Evolutionary conservation across 2,329 filamentous ascomycete genomes (phyloP).

Genomic region (Lecanicillium sp.): DNA sequence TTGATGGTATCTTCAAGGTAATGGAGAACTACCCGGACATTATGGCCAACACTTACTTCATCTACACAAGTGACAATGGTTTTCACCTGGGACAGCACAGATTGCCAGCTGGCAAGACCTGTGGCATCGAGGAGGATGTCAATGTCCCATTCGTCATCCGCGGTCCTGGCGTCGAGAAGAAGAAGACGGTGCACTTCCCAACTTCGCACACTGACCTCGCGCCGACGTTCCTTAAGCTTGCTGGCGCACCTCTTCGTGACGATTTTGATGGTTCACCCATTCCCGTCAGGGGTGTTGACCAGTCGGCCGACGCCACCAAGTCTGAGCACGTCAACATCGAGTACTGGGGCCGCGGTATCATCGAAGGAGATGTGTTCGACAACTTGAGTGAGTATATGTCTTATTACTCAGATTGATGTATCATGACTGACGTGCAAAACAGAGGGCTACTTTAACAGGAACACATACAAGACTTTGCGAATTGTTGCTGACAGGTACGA

Average conservation of each 20-base stretch:
- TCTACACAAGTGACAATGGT: slow-evolving; percentile 48
- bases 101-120: slow-evolving; percentile 44
- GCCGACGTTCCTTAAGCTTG: slow-evolving; percentile 44
- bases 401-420: too few species aligned
- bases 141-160: slow-evolving; percentile 45
- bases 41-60: slow-evolving; percentile 41
- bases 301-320: slow-evolving; percentile 17
- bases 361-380: slow-evolving; percentile 17
- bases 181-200: slow-evolving; percentile 30
- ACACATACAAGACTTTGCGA: slow-evolving; percentile 49
- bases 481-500: slow-evolving; percentile 41
- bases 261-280: slow-evolving; percentile 49
- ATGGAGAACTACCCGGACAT: slow-evolving; percentile 25
- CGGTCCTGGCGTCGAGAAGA: slow-evolving; percentile 39
- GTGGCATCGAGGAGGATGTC: slow-evolving; percentile 46
- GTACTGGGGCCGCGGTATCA: slow-evolving; percentile 40
- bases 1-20: slow-evolving; percentile 31
- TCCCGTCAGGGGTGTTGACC: slow-evolving; percentile 22
- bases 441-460: slow-evolving; percentile 23
- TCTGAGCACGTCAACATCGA: slow-evolving; percentile 47
- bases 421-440: slow-evolving; percentile 21
- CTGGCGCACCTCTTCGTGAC: slow-evolving; percentile 27
- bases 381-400: slow-evolving; percentile 13
- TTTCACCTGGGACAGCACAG: slow-evolving; percentile 50
- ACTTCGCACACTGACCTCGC: slow-evolving; percentile 50